Base-by-base conservation (phyloP, 2,329 filamentous ascomycete species). In the Corniculantispora saksenae region DNA sequence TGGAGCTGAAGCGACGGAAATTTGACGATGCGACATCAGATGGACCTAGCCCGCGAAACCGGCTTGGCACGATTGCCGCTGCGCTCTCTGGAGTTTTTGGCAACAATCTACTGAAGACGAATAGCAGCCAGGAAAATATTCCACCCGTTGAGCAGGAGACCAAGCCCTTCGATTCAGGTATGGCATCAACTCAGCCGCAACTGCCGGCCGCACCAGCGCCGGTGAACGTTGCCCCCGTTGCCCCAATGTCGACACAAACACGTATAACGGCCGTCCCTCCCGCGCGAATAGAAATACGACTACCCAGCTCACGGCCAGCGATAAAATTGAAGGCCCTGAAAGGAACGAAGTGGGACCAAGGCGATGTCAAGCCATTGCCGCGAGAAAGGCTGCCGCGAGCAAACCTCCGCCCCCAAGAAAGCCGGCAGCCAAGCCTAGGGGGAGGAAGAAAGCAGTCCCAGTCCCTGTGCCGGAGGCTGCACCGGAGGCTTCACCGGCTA, bases 331-430 rank as follows among this genome's bases (percentile, higher is more conserved):
- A 74, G 7, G 77, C 75, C 8, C 70, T 79, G 6, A 74, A 68
- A 64, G 77, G 77, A 9, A 79, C 77, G 15, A 76, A 72, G 71
- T 79, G 77, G 77, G 77, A 79, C 61, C 74, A 70, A 4, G 74
- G 73, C 38, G 71, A 74, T 27, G 45, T 61, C 9, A 68, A 63
- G 17, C 64, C 69, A 29, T 1, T n/a, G 25, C 23, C 29, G 25
- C 32, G 25, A 10, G 68, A 29, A 74, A 71, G 51, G 66, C 63
- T 3, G 64, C 70, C 10, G 68, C 70, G 1, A 73, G 69, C 56
- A 73, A 71, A 61, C 54, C 61, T 15, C 67, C 71, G 21, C 65
- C 70, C 32, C 19, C 61, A 10, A 67, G 57, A 35, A 67, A 66
- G 32, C 35, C 56, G 5, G n/a, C 62, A n/a, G 47, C 66, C 7